Evolutionary conservation across 495 filamentous ascomycete species (phyloP).

Genomic region (Aspergillus saccharolyticus): DNA sequence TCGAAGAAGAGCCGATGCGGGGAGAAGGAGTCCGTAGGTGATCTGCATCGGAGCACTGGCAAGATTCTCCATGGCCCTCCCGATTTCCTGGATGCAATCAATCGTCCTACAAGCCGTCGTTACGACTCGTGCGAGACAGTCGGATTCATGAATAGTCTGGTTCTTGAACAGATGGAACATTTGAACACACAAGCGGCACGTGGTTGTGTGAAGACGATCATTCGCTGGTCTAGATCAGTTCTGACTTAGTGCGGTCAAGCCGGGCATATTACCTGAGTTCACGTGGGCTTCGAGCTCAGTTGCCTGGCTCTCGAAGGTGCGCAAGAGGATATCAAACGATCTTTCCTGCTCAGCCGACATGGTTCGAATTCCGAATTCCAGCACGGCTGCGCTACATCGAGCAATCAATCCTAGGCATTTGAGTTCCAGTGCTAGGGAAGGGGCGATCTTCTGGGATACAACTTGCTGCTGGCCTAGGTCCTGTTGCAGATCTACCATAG

Average conservation of each 20-base stretch:
- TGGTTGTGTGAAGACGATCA: slow-evolving; percentile 27
- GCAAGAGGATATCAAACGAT: slow-evolving; percentile 31
- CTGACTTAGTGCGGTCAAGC: neutral
- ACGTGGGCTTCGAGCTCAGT: slow-evolving; percentile 30
- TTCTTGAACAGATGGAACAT: slow-evolving; percentile 42
- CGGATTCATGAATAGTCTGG: slow-evolving; percentile 24
- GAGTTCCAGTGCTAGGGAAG: slow-evolving; percentile 29
- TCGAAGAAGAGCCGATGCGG: slow-evolving; percentile 33
- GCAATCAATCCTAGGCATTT: slow-evolving; percentile 34
- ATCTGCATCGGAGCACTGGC: slow-evolving; percentile 30
- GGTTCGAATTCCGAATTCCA: slow-evolving; percentile 35
- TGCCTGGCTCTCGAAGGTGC: slow-evolving; percentile 31
- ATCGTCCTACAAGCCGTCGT: slow-evolving; percentile 34
- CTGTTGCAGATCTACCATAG: slow-evolving; percentile 29
- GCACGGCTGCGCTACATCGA: slow-evolving; percentile 29
- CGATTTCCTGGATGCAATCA: slow-evolving; percentile 25
- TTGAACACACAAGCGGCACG: slow-evolving; percentile 36
- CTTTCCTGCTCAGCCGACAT: slow-evolving; percentile 37
- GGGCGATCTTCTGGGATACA: slow-evolving; percentile 29
- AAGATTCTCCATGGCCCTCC: slow-evolving; percentile 17
- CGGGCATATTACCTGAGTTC: slow-evolving; percentile 20
- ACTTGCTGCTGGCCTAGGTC: slow-evolving; percentile 31
- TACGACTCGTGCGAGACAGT: slow-evolving; percentile 30
- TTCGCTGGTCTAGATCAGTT: slow-evolving; percentile 16
- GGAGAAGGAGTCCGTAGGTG: slow-evolving; percentile 29